Conservation (phyloP, 495 filamentous ascomycete genomes). For the Penicillium argentinense region DNA sequence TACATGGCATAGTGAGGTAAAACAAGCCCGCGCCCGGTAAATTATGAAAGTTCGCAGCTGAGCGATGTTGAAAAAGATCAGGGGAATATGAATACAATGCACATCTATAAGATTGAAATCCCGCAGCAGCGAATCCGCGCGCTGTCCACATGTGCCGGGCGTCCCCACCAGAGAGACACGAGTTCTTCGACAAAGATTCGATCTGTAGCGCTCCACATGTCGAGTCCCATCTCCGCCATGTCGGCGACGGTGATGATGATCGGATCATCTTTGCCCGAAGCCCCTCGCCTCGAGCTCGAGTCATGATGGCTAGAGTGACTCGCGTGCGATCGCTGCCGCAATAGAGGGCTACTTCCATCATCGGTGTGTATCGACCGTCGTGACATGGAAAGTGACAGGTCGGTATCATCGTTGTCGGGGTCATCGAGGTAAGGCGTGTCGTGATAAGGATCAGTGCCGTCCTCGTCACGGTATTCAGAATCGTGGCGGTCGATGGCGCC, state of each 20-base stretch:
- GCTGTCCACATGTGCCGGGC: conserved; percentile 66
- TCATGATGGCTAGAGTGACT: conserved; percentile 1
- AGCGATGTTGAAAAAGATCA: too few species aligned
- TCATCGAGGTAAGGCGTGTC: conserved; percentile 20
- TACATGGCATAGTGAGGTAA: too few species aligned
- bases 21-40: too few species aligned
- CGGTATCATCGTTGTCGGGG: conserved; percentile 15
- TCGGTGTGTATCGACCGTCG: conserved; percentile 31
- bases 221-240: conserved; percentile 77
- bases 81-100: too few species aligned
- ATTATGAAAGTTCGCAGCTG: too few species aligned
- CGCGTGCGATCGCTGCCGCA: conserved; percentile 20
- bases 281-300: neutral
- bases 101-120: conserved; percentile 70
- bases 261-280: conserved; percentile 23
- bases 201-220: conserved; percentile 81
- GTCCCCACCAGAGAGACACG: conserved; percentile 67
- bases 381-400: conserved; percentile 25
- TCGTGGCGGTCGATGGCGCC: conserved; percentile 54
- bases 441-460: conserved; percentile 8
- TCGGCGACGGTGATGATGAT: conserved; percentile 67
- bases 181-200: conserved; percentile 70
- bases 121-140: conserved; percentile 80
- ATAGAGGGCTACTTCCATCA: conserved; percentile 28
- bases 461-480: conserved; percentile 40